Evolutionary conservation across 1,284 basidiomycete species (phyloP), one percentile per base, ranked within the genome.

Genomic region (Sanghuangporus sanghuang): DNA sequence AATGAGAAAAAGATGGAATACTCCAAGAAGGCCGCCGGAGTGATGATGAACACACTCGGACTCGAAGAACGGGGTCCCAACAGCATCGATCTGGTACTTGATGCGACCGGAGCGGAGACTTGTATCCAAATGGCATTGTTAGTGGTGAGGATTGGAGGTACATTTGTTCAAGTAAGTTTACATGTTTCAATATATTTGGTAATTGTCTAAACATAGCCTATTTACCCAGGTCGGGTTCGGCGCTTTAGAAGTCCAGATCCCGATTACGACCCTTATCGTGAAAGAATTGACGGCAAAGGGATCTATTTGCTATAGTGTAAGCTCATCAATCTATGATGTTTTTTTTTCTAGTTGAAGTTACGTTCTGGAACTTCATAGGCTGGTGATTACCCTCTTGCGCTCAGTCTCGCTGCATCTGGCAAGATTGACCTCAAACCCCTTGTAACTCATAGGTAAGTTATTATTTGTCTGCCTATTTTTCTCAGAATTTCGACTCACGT

Each of bases 31-130:
- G 92, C 85, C 73, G 91, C 85, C 8, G 75, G 76, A 59, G 71
- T 76, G 23, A 80, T 91, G 83, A 85, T 78, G 72, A 72, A 80
- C 67, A 73, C 79, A 62, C 77, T 90, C 42, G 79, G 78, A 5
- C 81, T 91, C 54, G 75, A 82, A 65, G 87, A 87, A 64, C 77
- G 84, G 60, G 89, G 89, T 40, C 69, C 73, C 14, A 77, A 77
- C 6, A 76, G 76, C 64, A 87, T 95, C 63, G 87, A 91, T 73
- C 76, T 93, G 38, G 84, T 90, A 59, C 77, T 95, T 64, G 93
- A 95, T 71, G 92, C 92, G 54, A 95, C 93, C 56, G 95, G 95
- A 14, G 91, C 95, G 21, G 93, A 96, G 74, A 85, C 85, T 36
- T 93, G 89, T 12, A 90, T 97, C 68, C 88, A 92, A 71, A 90